A percentile compares a stretch with the other conserved stretches of the same genome.
Conservation (phyloP, 306 rosid genomes). For the Glycine tomentella region DNA sequence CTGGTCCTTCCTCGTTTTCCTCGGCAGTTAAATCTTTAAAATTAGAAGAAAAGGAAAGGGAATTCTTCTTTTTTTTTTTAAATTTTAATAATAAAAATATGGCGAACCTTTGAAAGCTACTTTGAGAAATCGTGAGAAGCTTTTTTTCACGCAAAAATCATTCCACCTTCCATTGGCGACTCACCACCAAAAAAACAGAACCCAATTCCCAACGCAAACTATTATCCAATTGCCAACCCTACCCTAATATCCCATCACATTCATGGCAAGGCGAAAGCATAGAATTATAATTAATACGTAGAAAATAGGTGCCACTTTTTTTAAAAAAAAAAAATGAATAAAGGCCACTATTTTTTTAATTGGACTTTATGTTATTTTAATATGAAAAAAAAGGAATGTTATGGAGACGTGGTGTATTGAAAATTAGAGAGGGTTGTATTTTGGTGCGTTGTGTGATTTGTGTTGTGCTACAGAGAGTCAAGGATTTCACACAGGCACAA, state of each 20-base stretch:
- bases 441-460: constrained; percentile 26
- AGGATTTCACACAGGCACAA: constrained; percentile 47
- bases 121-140: constrained; percentile 35
- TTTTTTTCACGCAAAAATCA: constrained; percentile 51
- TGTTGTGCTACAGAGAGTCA: constrained; percentile 53
- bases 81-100: neutral
- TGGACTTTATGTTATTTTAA: constrained; percentile 18
- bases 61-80: neutral
- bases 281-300: constrained; percentile 18
- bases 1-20: constrained; percentile 51
- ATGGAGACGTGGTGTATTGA: neutral
- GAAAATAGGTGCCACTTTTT: constrained; percentile 5
- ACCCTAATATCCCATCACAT: constrained; percentile 38
- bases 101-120: constrained; percentile 53
- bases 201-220: constrained; percentile 43
- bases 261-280: constrained; percentile 48
- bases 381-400: neutral
- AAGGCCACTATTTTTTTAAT: constrained; percentile 1
- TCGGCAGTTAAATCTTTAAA: constrained; percentile 45
- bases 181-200: constrained; percentile 40
- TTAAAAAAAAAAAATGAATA: constrained; percentile 1
- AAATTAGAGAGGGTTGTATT: constrained; percentile 16
- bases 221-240: constrained; percentile 37
- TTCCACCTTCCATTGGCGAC: constrained; percentile 23
- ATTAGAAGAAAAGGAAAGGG: constrained; percentile 10